Evolutionary conservation across 2,329 filamentous ascomycete genomes (phyloP), one percentile per base, ranked within the genome.

Genomic region (Chalara sp.): DNA sequence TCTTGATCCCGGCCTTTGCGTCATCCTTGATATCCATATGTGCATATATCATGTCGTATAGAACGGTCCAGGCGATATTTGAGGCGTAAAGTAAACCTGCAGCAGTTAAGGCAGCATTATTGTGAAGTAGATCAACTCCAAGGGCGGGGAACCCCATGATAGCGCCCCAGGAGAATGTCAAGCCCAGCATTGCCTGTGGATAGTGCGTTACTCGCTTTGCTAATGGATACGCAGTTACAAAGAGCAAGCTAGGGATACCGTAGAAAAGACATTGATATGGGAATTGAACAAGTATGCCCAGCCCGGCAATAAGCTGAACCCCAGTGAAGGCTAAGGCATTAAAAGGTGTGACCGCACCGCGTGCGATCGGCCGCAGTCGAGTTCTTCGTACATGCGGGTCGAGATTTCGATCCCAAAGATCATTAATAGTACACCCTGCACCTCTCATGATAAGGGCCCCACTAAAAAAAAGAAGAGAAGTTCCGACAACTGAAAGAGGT

Each of bases 31-130:
- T 86, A 62, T 95, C 89, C 83, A 93, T 92, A 65, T 95, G 89
- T 11, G 89, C 89, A 67, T 95, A 95, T 32, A 95, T 89, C 81
- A 93, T 95, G 66, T 95, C 89, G 67, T 95, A 95, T 39, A 95
- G 70, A 30, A 95, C 78, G 0, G 89, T 95, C 90, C 90, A 95
- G 3, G 87, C 83, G 29, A 93, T 75, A 60, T 90, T 93, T 42
- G 86, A 89, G 8, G 78, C 71, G 65, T 95, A 95, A 46, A 95
- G 71, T 51, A 79, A 80, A 3, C 75, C 80, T 1, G 87, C 86
- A 1, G 86, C 82, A 4, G 76, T 72, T 52, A 88, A 65, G 2
- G 87, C 86, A 1, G 79, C 68, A 28, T 70, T 70, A 56, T 86
- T 79, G 5, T 78, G 70, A 10, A 92, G 67, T n/a, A 93, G 66